These are phyloP conservation scores for Dryadomyces quercivorus DNA, from an alignment of 2,329 filamentous ascomycete species.

Conservation along the genomic window DNA sequence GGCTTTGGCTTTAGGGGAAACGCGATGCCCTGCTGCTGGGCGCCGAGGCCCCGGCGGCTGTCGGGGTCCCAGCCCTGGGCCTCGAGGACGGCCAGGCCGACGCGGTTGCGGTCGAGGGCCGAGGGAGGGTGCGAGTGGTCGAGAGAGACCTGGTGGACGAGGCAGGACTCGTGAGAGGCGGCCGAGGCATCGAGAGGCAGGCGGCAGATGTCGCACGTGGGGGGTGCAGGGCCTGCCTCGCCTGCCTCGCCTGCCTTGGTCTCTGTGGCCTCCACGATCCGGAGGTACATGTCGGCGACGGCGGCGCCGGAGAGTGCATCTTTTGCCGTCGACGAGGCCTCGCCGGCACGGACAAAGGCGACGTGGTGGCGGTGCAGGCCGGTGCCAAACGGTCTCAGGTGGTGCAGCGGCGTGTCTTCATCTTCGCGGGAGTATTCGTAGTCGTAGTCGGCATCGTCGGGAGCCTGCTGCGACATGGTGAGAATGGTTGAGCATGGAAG, in stretches of 20 bases:
- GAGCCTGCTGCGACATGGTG: neutral
- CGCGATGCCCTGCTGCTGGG: conserved; percentile 56
- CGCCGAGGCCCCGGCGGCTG: conserved; percentile 58
- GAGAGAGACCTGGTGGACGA: conserved; percentile 61
- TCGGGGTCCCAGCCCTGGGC: conserved; percentile 67
- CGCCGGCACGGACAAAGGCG: conserved; percentile 43
- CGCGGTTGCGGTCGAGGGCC: conserved; percentile 54
- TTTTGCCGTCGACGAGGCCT: conserved; percentile 6
- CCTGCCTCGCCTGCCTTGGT: neutral
- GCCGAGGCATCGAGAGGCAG: neutral
- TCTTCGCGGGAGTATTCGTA: conserved; percentile 6
- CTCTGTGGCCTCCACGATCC: conserved; percentile 35
- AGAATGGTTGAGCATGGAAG: neutral
- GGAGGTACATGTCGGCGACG: conserved; percentile 51
- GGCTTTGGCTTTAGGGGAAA: conserved; percentile 60
- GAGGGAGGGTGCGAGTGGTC: conserved; percentile 61
- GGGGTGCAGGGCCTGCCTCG: no score
- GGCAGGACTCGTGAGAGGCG: conserved; percentile 41
- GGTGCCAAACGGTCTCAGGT: conserved; percentile 40
- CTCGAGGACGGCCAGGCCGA: conserved; percentile 55
- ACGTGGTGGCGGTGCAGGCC: conserved; percentile 42
- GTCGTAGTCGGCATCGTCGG: neutral
- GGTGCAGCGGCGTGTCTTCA: conserved; percentile 39
- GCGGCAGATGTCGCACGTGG: conserved; percentile 6
- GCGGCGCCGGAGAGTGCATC: conserved; percentile 16